phyloP scores from a whole-genome alignment of 139 green algal species.

The Penium margaritaceum region DNA sequence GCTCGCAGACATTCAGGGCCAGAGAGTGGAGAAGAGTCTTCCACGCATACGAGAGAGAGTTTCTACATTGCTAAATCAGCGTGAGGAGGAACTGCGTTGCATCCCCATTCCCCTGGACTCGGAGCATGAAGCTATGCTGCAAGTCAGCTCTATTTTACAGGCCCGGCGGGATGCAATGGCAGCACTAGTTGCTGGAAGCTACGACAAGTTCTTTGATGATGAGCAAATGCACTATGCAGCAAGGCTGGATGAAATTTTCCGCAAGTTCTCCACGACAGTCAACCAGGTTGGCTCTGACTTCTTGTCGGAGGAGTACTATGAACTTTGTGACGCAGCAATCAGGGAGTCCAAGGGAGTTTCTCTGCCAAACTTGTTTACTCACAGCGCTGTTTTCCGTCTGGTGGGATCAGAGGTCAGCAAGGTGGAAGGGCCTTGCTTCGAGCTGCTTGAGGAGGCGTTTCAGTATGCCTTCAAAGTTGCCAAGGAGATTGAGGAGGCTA shows the following conservation, averaged over 20 bases:
- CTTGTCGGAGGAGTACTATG: background rate
- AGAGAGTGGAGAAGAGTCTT: conserved; percentile 20
- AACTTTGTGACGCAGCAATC: conserved; percentile 3
- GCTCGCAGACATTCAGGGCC: conserved; percentile 12
- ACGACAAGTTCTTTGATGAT: background rate
- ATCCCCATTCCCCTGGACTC: background rate
- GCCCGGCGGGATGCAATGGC: background rate
- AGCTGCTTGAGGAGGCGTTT: conserved; percentile 7
- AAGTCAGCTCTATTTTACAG: background rate
- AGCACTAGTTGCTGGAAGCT: background rate
- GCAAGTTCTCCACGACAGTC: background rate
- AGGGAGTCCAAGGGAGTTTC: conserved; percentile 18
- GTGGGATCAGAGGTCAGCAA: conserved; percentile 10
- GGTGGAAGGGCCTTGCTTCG: background rate
- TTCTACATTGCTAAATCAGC: background rate
- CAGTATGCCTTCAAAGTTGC: conserved; percentile 25
- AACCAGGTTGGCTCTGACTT: conserved; percentile 21
- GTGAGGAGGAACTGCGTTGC: background rate
- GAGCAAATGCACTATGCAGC: conserved; percentile 15
- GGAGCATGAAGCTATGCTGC: conserved; percentile 4
- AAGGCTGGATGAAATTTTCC: conserved; percentile 11
- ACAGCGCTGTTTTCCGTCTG: background rate
- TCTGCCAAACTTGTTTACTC: conserved; percentile 26
- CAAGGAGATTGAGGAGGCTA: background rate
- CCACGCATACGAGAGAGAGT: too few species aligned